Percentiles rank a stretch among this genome's conserved stretches.
These are phyloP conservation scores for Grosmannia serpens DNA, from an alignment of 2,329 filamentous ascomycete species.

Conservation along the genomic window DNA sequence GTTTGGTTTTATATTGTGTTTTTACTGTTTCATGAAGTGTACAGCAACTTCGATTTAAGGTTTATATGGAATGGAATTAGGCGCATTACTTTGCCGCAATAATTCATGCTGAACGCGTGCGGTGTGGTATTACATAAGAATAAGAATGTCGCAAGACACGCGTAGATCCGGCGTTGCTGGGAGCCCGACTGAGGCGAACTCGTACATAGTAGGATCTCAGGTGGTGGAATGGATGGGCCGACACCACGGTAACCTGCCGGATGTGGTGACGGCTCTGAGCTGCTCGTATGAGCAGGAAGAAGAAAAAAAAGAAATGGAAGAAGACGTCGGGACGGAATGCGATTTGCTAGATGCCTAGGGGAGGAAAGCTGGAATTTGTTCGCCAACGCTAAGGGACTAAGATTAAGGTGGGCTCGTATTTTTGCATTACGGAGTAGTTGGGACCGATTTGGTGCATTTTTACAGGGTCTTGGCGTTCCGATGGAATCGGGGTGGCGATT, in stretches of 20 bases:
- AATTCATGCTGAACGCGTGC: background rate
- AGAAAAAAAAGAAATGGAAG: background rate
- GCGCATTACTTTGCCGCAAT: background rate
- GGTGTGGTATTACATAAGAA: background rate
- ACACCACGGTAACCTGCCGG: background rate
- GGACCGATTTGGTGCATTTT: background rate
- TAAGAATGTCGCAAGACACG: background rate
- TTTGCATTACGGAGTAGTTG: too few relatives aligned
- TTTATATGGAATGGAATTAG: background rate
- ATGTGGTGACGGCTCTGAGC: background rate
- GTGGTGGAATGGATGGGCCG: background rate
- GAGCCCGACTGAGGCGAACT: too few relatives aligned
- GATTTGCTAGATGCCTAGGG: background rate
- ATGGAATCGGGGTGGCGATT: background rate
- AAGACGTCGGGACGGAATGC: too few relatives aligned
- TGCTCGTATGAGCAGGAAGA: too few relatives aligned
- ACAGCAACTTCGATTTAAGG: background rate
- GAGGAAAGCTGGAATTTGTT: background rate
- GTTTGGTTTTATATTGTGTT: slow-evolving; percentile 4
- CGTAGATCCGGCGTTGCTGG: too few relatives aligned
- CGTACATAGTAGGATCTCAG: too few relatives aligned
- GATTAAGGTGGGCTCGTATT: background rate
- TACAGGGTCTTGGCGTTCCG: background rate
- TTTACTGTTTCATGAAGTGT: background rate
- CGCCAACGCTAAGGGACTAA: background rate